Evolutionary conservation across 352 stramenopile genomes (phyloP), one percentile per base, ranked within the genome.

Genomic region (Globisporangium iwayamae): DNA sequence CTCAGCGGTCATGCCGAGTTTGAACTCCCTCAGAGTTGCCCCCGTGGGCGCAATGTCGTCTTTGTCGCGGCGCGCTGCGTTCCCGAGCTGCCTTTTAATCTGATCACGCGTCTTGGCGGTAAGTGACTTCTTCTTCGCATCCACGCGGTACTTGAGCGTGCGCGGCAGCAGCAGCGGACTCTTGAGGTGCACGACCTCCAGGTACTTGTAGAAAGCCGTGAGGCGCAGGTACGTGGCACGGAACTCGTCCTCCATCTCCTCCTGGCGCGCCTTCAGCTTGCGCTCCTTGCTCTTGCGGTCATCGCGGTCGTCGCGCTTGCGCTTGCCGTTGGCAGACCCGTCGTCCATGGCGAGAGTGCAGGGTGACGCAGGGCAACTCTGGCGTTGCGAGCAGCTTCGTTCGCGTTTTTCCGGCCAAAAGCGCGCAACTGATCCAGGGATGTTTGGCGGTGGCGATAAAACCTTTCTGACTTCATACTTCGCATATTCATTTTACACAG

Each of bases 181-280:
- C 59, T 81, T 67, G 45, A 92, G 67, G 57, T 95, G 85, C 66
- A 85, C 61, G 22, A 91, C 64, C 64, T 95, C 86, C 38, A 95
- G 70, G 63, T 87, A 70, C 70, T 95, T 95, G 71, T 95, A 95
- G 34, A 95, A 74, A 54, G 83, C 72, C 60, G 85, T 95, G 60
- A 89, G 71, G 2, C 70, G 78, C 56, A 89, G 79, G 70, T 91
- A 95, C 62, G 82, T 83, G 32, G 78, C 79, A n/a, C 78, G 75
- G 60, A 95, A 95, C 73, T 95, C 86, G 39, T 82, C 70, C 66
- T 91, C 82, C 73, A 92, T 87, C 61, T 87, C 79, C 57, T 93
- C 79, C 69, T 91, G 79, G 9, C 81, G 81, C 51, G 76, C 67
- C 38, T 78, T 78, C n/a, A 80, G 65, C 25, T 73, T 74, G 16